Conservation (phyloP, 1,284 basidiomycete species). For the Vanrija sp. region DNA sequence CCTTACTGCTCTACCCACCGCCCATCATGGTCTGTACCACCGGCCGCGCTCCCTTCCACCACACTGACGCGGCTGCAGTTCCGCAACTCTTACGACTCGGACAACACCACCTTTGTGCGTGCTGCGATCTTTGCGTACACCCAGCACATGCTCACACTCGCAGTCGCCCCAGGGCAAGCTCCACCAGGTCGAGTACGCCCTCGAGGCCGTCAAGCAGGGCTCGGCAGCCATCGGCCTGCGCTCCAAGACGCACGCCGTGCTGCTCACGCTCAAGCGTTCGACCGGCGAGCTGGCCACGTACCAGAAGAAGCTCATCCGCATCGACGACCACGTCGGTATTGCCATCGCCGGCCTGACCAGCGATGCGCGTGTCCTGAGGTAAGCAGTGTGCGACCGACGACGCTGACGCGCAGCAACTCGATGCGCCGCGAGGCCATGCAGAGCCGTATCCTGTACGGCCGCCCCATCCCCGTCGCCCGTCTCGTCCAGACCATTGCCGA, state of each 20-base stretch:
- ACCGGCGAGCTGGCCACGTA: constrained; percentile 96
- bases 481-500: constrained; percentile 92
- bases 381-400: constrained; percentile 14
- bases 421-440: constrained; percentile 99
- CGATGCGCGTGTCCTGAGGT: constrained; percentile 96
- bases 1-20: background rate
- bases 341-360: constrained; percentile 97
- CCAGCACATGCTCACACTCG: constrained; percentile 3
- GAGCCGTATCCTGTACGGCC: constrained; percentile 89
- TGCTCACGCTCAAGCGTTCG: constrained; percentile 96
- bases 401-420: constrained; percentile 69
- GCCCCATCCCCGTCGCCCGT: constrained; percentile 88
- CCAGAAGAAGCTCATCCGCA: constrained; percentile 99
- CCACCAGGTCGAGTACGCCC: constrained; percentile 94
- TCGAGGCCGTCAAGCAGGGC: constrained; percentile 99
- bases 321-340: constrained; percentile 98
- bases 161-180: constrained; percentile 49
- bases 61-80: constrained; percentile 57
- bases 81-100: constrained; percentile 90
- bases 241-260: constrained; percentile 89
- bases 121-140: too few relatives aligned
- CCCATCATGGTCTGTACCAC: constrained; percentile 18
- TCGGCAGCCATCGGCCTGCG: constrained; percentile 95
- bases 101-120: constrained; percentile 81
- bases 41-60: background rate